A percentile compares a stretch with the other conserved stretches of the same genome.
Evolutionary conservation across 73 alveolate species (phyloP).

Genomic region (Symbiodinium pilosum): DNA sequence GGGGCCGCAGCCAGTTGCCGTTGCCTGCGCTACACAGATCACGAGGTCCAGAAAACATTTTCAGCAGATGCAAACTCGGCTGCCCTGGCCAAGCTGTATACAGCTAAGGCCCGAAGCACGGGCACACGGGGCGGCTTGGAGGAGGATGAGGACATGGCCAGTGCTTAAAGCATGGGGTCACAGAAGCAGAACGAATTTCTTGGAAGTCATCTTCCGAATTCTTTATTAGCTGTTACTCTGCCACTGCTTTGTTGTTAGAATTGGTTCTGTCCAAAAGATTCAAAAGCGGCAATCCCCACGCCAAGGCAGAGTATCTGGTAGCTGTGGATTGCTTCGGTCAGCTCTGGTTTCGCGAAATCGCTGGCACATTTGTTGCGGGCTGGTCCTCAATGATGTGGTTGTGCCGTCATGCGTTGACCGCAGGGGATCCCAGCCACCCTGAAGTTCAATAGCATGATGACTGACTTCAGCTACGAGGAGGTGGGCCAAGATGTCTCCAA

Average conservation of each 20-base stretch:
- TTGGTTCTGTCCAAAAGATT: too few relatives aligned
- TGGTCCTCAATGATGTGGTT: too few relatives aligned
- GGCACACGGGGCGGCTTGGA: slow-evolving; percentile 10
- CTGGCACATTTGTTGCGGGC: too few relatives aligned
- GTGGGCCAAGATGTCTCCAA: not conserved
- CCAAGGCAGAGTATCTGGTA: too few relatives aligned
- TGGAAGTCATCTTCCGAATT: not conserved
- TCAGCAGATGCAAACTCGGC: not conserved
- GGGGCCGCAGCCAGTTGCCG: not conserved
- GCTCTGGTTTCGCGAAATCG: too few relatives aligned
- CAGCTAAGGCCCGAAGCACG: not conserved
- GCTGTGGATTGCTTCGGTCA: not conserved
- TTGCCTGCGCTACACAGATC: not conserved
- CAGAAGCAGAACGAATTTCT: too few relatives aligned
- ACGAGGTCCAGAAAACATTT: not conserved
- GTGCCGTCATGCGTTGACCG: too few relatives aligned
- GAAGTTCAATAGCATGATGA: slow-evolving; percentile 17
- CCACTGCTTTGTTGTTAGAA: too few relatives aligned
- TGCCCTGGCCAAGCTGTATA: not conserved
- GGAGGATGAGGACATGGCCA: not conserved
- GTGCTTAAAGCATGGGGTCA: not conserved
- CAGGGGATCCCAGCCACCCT: slow-evolving; percentile 3
- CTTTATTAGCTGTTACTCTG: too few relatives aligned
- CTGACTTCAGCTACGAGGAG: not conserved
- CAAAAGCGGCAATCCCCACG: too few relatives aligned